Evolutionary conservation across 2,329 filamentous ascomycete genomes (phyloP), one percentile per base, ranked within the genome.

Genomic region (Xylaria sp.): DNA sequence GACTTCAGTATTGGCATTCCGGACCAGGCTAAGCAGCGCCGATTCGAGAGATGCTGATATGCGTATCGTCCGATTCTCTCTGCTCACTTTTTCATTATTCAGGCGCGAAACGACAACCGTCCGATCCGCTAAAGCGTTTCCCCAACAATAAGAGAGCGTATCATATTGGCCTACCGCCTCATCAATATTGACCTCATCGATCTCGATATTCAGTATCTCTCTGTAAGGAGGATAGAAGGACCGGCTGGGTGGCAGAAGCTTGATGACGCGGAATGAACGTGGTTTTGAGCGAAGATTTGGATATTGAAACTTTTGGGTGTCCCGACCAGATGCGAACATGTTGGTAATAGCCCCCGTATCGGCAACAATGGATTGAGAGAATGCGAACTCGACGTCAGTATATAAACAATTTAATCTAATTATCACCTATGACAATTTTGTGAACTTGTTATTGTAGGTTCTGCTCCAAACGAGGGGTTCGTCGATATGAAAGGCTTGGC

Each of bases 91-190:
- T 26, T 77, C 73, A n/a, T 40, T 26, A 15, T n/a, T 11, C 11
- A 48, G 44, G 23, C 28, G 20, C 1, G 31, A 67, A 33, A 80
- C 70, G 20, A 77, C 59, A 17, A 80, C 66, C n/a, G 61, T 65
- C 6, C 78, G 72, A 51, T 75, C 63, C 4, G 76, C 74, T 4
- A 31, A 38, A 2, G 72, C 67, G 5, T 66, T 68, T n/a, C 69
- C 73, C 78, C 77, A 80, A 3, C 69, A 70, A 48, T 80, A 80
- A 3, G 77, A 79, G 15, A 80, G 73, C 15, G 78, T 73, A 44
- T 79, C 75, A 51, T 78, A 79, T 6, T 58, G 23, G 6, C 60
- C 38, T 9, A 48, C 49, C 3, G 49, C 66, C 48, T 72, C 73
- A 17, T 70, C 68, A 5, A 74, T 61, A 56, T 73, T 67, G 5